A percentile compares a stretch with the other conserved stretches of the same genome.
Evolutionary conservation across 2,329 filamentous ascomycete genomes (phyloP).

Genomic region (Fusarium humuli): DNA sequence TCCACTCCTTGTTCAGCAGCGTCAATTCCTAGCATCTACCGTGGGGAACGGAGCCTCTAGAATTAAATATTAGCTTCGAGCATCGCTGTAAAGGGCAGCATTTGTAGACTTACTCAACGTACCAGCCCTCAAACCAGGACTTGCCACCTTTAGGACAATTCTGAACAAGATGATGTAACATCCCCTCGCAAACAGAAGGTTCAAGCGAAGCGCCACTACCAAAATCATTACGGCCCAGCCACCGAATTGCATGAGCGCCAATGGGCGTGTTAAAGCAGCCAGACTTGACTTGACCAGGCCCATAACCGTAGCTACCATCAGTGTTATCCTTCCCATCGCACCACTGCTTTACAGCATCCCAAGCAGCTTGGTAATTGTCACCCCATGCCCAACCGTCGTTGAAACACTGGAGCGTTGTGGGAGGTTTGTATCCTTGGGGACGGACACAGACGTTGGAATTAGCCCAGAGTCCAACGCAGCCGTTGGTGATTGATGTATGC

Average conservation of each 20-base stretch:
- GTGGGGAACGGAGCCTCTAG: neutral
- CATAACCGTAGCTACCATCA: neutral
- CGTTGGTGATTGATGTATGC: too few species aligned
- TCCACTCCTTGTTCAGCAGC: neutral
- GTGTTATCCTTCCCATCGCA: neutral
- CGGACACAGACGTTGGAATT: too few species aligned
- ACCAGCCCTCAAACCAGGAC: neutral
- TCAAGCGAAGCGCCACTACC: neutral
- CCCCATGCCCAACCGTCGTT: neutral
- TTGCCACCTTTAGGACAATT: neutral
- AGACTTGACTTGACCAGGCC: neutral
- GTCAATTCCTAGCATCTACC: neutral
- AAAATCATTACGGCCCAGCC: neutral
- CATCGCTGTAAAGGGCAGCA: fast-evolving
- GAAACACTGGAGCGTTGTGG: neutral
- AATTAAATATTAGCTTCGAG: neutral
- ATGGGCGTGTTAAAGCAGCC: neutral
- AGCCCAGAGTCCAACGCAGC: too few species aligned
- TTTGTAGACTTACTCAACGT: neutral
- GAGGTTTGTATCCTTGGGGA: neutral
- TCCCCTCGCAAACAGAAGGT: neutral
- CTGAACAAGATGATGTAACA: neutral
- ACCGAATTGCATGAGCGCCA: neutral
- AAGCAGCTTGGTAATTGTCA: neutral
- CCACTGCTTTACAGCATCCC: neutral